Conservation (phyloP, 129 eudicot species). For the Dittrichia graveolens region DNA sequence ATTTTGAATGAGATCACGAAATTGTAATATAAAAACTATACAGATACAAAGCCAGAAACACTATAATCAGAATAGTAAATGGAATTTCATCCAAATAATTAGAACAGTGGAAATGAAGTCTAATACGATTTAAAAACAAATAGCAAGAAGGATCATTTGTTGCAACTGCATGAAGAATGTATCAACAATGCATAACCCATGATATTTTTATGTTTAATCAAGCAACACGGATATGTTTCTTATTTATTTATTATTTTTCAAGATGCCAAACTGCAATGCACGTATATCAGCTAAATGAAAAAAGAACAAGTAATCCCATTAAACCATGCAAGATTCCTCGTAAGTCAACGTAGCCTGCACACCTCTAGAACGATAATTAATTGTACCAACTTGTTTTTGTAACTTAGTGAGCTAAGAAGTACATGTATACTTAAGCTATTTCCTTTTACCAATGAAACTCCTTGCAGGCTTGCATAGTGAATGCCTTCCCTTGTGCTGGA, state of each 20-base stretch:
- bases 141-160: not conserved
- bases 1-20: slow-evolving; percentile 10
- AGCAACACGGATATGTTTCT: not conserved
- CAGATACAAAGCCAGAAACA: slow-evolving; percentile 12
- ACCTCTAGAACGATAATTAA: not conserved
- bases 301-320: not conserved
- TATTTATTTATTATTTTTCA: too few species aligned
- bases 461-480: not conserved
- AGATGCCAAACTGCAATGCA: not conserved
- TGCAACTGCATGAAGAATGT: not conserved
- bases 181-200: not conserved
- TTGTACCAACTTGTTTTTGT: not conserved
- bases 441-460: slow-evolving; percentile 3
- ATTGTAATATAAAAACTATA: not conserved
- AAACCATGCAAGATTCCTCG: not conserved
- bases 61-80: not conserved
- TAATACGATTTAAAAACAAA: not conserved
- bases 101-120: not conserved
- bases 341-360: slow-evolving; percentile 2
- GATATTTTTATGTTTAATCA: not conserved
- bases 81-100: too few species aligned
- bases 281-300: too few species aligned
- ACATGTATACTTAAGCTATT: not conserved
- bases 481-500: not conserved
- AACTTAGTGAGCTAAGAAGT: not conserved